Evolutionary conservation across 31 red algal genomes (phyloP).

Genomic region (Asparagopsis taxiformis): DNA sequence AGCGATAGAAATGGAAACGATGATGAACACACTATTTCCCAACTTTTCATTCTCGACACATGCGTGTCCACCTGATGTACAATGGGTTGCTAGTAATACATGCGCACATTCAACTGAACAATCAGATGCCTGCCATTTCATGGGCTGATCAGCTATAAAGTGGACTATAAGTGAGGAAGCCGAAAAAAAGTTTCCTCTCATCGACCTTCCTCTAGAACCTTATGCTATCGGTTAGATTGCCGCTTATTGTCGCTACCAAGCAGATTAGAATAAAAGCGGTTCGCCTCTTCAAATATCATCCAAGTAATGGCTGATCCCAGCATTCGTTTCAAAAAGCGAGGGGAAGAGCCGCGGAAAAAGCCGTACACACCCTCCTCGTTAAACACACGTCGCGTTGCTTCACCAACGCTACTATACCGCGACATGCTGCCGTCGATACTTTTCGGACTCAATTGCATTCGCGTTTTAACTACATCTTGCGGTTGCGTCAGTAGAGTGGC

Average conservation of each 20-base stretch:
- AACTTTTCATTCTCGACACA: too few relatives aligned
- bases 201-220: too few relatives aligned
- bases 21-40: too few relatives aligned
- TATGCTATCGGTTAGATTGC: background rate
- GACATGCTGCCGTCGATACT: conserved; percentile 16
- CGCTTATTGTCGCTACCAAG: conserved; percentile 9
- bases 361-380: conserved; percentile 88
- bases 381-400: conserved; percentile 55
- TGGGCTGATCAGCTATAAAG: too few relatives aligned
- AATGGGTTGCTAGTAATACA: too few relatives aligned
- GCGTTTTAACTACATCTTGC: conserved; percentile 96
- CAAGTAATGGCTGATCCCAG: conserved; percentile 96
- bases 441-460: conserved; percentile 80
- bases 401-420: conserved; percentile 50
- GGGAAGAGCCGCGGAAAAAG: conserved; percentile 92
- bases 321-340: conserved; percentile 94
- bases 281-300: conserved; percentile 98
- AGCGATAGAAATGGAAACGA: too few relatives aligned
- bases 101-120: too few relatives aligned
- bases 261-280: conserved; percentile 50
- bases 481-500: conserved; percentile 95
- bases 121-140: too few relatives aligned
- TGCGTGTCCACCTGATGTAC: too few relatives aligned
- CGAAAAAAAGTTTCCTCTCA: too few relatives aligned
- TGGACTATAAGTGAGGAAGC: too few relatives aligned